Conservation (phyloP, 768 basidiomycete genomes). For the Megacollybia marginata region DNA sequence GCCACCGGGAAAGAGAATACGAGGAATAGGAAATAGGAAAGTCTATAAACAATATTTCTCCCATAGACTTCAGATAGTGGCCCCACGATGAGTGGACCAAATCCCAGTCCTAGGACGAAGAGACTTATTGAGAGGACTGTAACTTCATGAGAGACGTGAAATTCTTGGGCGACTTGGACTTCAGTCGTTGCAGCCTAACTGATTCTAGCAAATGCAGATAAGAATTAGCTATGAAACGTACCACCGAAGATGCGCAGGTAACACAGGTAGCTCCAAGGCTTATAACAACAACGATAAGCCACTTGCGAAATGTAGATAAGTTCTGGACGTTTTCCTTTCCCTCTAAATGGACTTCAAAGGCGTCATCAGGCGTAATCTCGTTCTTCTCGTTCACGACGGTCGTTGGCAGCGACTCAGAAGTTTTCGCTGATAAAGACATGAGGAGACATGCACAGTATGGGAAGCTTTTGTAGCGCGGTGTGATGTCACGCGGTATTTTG, state of each 20-base stretch:
- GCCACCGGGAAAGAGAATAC: slow-evolving; percentile 64
- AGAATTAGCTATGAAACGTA: slow-evolving; percentile 19
- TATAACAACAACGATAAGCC: slow-evolving; percentile 40
- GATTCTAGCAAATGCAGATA: not conserved
- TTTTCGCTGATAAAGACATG: no score
- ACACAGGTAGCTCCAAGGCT: slow-evolving; percentile 41
- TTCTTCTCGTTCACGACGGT: no score
- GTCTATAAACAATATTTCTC: slow-evolving; percentile 52
- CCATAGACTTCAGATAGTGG: slow-evolving; percentile 56
- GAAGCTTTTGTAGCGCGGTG: no score
- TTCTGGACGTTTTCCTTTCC: slow-evolving; percentile 34
- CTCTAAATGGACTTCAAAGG: slow-evolving; percentile 24
- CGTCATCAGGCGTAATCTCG: no score
- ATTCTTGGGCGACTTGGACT: slow-evolving; percentile 40
- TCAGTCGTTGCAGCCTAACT: slow-evolving; percentile 58
- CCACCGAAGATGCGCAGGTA: slow-evolving; percentile 51
- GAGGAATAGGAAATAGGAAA: slow-evolving; percentile 56
- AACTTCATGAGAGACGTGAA: slow-evolving; percentile 38
- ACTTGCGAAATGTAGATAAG: slow-evolving; percentile 33
- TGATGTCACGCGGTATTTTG: no score
- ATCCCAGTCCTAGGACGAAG: slow-evolving; percentile 51
- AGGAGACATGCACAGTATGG: no score
- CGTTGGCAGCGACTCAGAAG: no score
- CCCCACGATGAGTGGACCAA: slow-evolving; percentile 50
- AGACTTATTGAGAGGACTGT: slow-evolving; percentile 49